Evolutionary conservation across 2,329 filamentous ascomycete species (phyloP), one percentile per base, ranked within the genome.

Genomic region (Aureobasidium pullulans): DNA sequence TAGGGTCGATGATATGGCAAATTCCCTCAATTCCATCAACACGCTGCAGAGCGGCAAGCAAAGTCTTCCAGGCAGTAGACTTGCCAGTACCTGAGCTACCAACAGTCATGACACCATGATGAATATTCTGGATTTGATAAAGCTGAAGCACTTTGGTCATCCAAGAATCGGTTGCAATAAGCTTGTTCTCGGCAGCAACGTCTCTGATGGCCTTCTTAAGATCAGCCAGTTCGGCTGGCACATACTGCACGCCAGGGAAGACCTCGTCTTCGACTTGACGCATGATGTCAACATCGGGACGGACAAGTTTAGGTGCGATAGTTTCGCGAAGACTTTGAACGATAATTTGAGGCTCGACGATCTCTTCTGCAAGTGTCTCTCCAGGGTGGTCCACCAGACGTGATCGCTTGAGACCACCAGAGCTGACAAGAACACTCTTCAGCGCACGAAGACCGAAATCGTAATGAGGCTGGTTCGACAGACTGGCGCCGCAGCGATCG

Each of bases 31-130:
- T 81, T 28, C 87, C 87, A 72, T 99, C 94, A 13, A 96, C 89
- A 67, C 88, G 85, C 68, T 97, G 93, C 61, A 99, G 77, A 15
- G 95, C 94, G 68, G 95, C 89, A 19, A 99, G 82, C 54, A 99
- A 80, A 43, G 96, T 85, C 69, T 89, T 91, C 94, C 95, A 99
- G 5, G 94, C 89, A 1, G 89, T 86, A 42, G 94, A 96, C 76
- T 99, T 99, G 70, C 95, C 95, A 47, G 93, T 88, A n/a, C 95
- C 94, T 32, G 95, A 96, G 69, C 90, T 91, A 63, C 94, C 94
- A 9, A 99, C 94, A 94, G 99, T 97, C 95, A 99, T 99, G 31
- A 99, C 94, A 87, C 94, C 94, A 67, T 99, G 94, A 69, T 99
- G 94, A 61, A 99, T 91, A 65, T 87, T 89, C 73, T 97, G 94